phyloP scores from a whole-genome alignment of 1,284 basidiomycete species.

The Sporisorium exsertum region DNA sequence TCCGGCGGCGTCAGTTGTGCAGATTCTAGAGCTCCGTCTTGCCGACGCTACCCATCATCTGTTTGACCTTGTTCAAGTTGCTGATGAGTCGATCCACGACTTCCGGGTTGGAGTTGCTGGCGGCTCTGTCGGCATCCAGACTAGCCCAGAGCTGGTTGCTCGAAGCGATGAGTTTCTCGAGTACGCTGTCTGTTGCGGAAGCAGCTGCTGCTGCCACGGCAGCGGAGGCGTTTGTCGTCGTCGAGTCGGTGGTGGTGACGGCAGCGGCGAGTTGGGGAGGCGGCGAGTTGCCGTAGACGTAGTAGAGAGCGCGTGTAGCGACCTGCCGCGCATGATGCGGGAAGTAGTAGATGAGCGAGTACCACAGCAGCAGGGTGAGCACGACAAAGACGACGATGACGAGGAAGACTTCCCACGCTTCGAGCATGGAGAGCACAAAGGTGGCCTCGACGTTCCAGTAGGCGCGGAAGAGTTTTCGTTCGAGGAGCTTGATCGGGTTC shows the following conservation, averaged over 20 bases:
- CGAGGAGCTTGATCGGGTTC: slow-evolving; percentile 47
- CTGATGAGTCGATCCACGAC: slow-evolving; percentile 31
- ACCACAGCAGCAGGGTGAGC: slow-evolving; percentile 36
- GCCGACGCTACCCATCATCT: slow-evolving; percentile 19
- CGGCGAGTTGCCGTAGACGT: slow-evolving; percentile 47
- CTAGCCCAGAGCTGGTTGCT: slow-evolving; percentile 31
- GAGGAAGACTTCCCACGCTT: slow-evolving; percentile 50
- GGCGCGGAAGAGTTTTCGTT: slow-evolving; percentile 43
- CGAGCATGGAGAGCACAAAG: slow-evolving; percentile 48
- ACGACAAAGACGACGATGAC: slow-evolving; percentile 38
- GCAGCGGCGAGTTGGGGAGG: slow-evolving; percentile 28
- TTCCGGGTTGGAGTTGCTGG: slow-evolving; percentile 18
- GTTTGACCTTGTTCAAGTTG: slow-evolving; percentile 48
- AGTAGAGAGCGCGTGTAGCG: slow-evolving; percentile 36
- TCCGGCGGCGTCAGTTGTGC: not conserved
- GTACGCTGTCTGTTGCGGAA: slow-evolving; percentile 15
- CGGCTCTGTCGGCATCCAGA: slow-evolving; percentile 14
- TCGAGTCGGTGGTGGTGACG: slow-evolving; percentile 3
- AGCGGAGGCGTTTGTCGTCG: not conserved
- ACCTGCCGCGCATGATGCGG: slow-evolving; percentile 36
- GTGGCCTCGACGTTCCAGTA: slow-evolving; percentile 46
- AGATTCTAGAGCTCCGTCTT: slow-evolving; percentile 31
- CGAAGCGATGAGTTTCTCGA: slow-evolving; percentile 30
- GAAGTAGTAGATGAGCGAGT: slow-evolving; percentile 45
- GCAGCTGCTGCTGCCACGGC: slow-evolving; percentile 6